phyloP scores from a whole-genome alignment of 2,329 filamentous ascomycete genomes.

The Amauroascus niger region DNA sequence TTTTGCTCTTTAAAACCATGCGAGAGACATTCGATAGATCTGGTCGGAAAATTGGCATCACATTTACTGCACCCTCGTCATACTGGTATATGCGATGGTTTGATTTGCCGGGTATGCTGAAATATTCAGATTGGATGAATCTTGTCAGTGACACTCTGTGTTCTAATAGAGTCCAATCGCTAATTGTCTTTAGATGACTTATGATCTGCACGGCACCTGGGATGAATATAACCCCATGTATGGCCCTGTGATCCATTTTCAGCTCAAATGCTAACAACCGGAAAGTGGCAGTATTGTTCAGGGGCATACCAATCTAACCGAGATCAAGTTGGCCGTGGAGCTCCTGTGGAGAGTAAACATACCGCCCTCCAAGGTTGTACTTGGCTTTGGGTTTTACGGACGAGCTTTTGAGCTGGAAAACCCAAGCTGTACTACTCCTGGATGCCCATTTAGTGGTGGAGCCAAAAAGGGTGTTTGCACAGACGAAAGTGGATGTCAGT shows the following conservation, averaged over 20 bases:
- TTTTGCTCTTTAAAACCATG: conserved; percentile 1
- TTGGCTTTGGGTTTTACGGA: conserved; percentile 42
- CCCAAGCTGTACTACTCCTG: conserved; percentile 18
- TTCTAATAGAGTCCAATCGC: too few relatives aligned
- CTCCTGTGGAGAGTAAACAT: conserved; percentile 24
- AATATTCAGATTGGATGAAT: conserved; percentile 22
- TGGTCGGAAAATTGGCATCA: not conserved
- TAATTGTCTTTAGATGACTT: too few relatives aligned
- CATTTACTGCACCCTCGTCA: not conserved
- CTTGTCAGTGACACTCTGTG: too few relatives aligned
- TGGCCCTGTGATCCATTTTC: too few relatives aligned
- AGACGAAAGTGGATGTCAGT: conserved; percentile 20
- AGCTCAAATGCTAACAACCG: not conserved
- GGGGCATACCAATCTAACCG: conserved; percentile 28
- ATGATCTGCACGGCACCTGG: conserved; percentile 19
- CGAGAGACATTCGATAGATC: not conserved
- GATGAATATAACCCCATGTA: conserved; percentile 1
- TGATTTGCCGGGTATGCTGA: conserved; percentile 17
- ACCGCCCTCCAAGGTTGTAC: conserved; percentile 22
- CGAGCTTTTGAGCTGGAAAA: conserved; percentile 34
- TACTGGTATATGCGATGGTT: conserved; percentile 22
- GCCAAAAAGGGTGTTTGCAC: conserved; percentile 25
- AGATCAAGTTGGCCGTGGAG: conserved; percentile 18
- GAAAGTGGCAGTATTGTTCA: conserved; percentile 21
- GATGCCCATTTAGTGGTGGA: conserved; percentile 20